phyloP scores from a whole-genome alignment of 805 yeast species.

The Candida manassasensis region DNA sequence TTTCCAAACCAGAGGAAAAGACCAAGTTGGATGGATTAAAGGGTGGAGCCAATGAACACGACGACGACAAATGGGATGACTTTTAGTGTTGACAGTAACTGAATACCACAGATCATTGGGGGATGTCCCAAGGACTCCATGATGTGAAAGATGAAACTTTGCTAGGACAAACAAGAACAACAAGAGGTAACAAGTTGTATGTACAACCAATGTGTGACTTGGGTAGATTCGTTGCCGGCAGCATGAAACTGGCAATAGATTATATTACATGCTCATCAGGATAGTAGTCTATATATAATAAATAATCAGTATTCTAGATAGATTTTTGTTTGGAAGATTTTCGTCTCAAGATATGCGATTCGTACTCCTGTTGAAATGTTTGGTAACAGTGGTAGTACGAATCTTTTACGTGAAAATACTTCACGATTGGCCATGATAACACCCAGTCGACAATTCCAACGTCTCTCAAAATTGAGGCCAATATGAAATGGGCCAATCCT shows the following conservation, averaged over 20 bases:
- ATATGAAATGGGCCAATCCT: constrained; percentile 55
- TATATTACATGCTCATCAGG: too few relatives aligned
- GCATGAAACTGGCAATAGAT: too few relatives aligned
- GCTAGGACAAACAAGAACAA: too few relatives aligned
- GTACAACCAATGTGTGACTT: too few relatives aligned
- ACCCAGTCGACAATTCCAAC: constrained; percentile 65
- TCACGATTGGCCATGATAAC: constrained; percentile 52
- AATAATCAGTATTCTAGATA: too few relatives aligned
- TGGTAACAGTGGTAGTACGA: constrained; percentile 47
- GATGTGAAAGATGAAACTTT: too few relatives aligned
- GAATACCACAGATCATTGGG: too few relatives aligned
- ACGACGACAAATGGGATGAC: constrained; percentile 67
- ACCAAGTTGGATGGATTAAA: constrained; percentile 53
- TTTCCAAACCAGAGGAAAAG: constrained; percentile 51
- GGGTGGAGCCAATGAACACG: constrained; percentile 31
- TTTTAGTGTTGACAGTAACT: too few relatives aligned
- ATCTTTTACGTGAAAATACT: constrained; percentile 54
- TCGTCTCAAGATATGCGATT: constrained; percentile 2
- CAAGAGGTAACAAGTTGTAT: too few relatives aligned
- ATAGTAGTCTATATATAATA: too few relatives aligned
- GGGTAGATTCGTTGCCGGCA: too few relatives aligned
- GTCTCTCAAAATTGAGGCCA: constrained; percentile 54
- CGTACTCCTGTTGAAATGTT: constrained; percentile 45
- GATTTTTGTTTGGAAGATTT: neutral
- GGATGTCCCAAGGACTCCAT: too few relatives aligned